Conservation (phyloP, 1,139 yeast genomes). For the Taphrina deformans region DNA sequence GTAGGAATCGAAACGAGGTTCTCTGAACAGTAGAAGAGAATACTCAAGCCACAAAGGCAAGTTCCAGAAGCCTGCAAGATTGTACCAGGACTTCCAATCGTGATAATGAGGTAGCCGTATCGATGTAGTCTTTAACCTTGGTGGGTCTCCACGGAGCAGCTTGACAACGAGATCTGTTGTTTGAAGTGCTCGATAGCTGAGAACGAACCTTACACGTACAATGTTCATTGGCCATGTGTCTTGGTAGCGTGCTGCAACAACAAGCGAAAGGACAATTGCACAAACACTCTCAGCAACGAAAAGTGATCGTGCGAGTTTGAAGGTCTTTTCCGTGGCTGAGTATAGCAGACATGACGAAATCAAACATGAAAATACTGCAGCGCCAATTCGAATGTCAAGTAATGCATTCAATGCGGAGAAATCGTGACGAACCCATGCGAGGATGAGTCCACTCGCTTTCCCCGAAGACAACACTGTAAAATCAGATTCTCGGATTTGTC, state of each 20-base stretch:
- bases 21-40: neutral
- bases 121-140: neutral
- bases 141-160: neutral
- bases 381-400: neutral
- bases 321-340: neutral
- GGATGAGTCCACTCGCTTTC: neutral
- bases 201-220: slow-evolving; percentile 3
- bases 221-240: slow-evolving; percentile 1
- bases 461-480: neutral
- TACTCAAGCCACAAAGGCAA: slow-evolving; percentile 1
- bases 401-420: neutral
- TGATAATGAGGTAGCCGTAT: neutral
- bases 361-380: neutral
- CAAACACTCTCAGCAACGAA: neutral
- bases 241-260: neutral
- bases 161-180: neutral
- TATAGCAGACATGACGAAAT: neutral
- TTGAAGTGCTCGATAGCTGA: slow-evolving; percentile 1
- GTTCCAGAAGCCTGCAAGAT: neutral
- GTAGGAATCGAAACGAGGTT: slow-evolving; percentile 5
- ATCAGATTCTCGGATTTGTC: no score
- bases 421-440: neutral
- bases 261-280: neutral
- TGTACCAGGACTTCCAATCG: neutral
- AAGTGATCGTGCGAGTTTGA: neutral